A percentile compares a stretch with the other conserved stretches of the same genome.
Conservation (phyloP, 1,284 basidiomycete species). For the Schizophyllum commune region DNA sequence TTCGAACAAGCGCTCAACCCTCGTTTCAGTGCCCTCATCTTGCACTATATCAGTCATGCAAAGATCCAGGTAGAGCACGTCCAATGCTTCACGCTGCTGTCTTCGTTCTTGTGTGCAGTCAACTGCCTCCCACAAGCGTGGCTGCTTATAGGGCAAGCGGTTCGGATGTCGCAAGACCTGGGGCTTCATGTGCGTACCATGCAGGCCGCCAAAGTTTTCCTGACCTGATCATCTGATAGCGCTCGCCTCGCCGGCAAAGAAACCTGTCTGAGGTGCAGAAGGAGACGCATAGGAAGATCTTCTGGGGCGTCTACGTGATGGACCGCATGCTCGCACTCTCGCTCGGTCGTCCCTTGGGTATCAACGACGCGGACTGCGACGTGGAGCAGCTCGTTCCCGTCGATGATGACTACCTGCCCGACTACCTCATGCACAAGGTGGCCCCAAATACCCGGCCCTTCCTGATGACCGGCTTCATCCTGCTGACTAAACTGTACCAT, state of each 20-base stretch:
- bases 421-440: slow-evolving; percentile 30
- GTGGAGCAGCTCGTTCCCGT: slow-evolving; percentile 74
- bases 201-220: background rate
- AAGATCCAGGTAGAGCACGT: slow-evolving; percentile 79
- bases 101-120: slow-evolving; percentile 82
- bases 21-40: slow-evolving; percentile 61
- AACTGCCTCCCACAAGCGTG: slow-evolving; percentile 89
- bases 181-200: slow-evolving; percentile 71
- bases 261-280: slow-evolving; percentile 68
- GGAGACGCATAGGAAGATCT: slow-evolving; percentile 81
- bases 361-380: slow-evolving; percentile 77
- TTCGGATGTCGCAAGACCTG: slow-evolving; percentile 81
- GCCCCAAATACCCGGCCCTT: slow-evolving; percentile 24
- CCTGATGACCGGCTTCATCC: slow-evolving; percentile 75
- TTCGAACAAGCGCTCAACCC: slow-evolving; percentile 15
- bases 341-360: slow-evolving; percentile 72
- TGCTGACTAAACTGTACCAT: slow-evolving; percentile 70
- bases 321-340: slow-evolving; percentile 87
- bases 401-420: slow-evolving; percentile 69
- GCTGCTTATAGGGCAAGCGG: slow-evolving; percentile 82
- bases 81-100: slow-evolving; percentile 80
- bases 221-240: slow-evolving; percentile 34
- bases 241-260: slow-evolving; percentile 65
- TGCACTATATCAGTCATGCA: slow-evolving; percentile 83
- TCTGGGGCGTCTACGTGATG: slow-evolving; percentile 86